Evolutionary conservation across 768 basidiomycete genomes (phyloP).

Genomic region (Pleurotus citrinopileatus): DNA sequence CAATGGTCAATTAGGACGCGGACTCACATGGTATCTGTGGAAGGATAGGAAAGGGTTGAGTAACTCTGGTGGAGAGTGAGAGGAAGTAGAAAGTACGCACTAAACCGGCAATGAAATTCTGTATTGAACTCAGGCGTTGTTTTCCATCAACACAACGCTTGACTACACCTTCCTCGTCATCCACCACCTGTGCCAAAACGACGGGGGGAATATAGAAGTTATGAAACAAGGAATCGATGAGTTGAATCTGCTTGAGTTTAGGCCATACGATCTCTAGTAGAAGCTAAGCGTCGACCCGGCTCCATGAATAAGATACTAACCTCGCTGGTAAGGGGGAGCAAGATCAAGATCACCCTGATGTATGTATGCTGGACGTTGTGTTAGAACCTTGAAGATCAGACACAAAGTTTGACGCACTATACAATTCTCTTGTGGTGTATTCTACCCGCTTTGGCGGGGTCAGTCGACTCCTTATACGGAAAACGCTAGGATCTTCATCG

Average conservation of each 20-base stretch:
- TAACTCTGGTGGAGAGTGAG: no score
- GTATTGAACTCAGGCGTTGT: conserved; percentile 78
- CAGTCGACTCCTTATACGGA: conserved; percentile 41
- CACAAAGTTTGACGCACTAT: conserved; percentile 31
- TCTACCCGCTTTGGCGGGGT: conserved; percentile 36
- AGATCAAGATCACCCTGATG: conserved; percentile 71
- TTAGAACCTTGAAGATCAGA: conserved; percentile 1
- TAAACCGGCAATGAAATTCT: conserved; percentile 71
- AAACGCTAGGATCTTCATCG: conserved; percentile 35
- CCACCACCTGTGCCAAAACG: conserved; percentile 61
- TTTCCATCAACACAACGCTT: conserved; percentile 81
- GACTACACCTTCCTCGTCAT: conserved; percentile 53
- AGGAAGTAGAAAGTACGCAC: conserved; percentile 53
- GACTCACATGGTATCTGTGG: conserved; percentile 21
- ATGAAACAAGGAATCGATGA: conserved; percentile 76
- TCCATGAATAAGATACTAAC: conserved; percentile 28
- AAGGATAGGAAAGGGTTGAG: not conserved
- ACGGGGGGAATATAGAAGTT: conserved; percentile 80
- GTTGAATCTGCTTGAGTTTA: conserved; percentile 59
- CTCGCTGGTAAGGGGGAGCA: conserved; percentile 71
- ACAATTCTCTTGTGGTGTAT: conserved; percentile 42
- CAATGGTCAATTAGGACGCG: not conserved
- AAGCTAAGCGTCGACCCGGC: not conserved
- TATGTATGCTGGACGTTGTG: conserved; percentile 60
- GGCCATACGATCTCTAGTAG: conserved; percentile 74